Base-by-base conservation (phyloP, 1,139 yeast genomes). In the Debaryomyces coudertii region DNA sequence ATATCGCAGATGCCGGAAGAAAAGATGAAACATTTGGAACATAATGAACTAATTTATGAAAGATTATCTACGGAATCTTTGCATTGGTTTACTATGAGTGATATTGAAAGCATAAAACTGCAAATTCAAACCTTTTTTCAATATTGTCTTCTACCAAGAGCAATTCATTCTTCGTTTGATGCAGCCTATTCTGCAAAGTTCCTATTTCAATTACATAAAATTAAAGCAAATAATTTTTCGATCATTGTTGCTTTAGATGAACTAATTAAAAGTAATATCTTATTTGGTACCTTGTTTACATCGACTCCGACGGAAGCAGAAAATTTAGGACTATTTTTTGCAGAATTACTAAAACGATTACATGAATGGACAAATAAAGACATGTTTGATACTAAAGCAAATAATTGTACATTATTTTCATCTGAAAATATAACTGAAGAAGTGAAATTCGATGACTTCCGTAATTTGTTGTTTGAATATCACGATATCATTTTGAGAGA, bases 231-330 rank as follows among this genome's bases (percentile, higher is more conserved):
- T 1, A 70, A 77, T 35, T 83, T 75, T 56, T 72, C 80, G 2
- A 55, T 83, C 7, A 45, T 76, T 7, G 55, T 53, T 1, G 54
- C 83, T 1, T 65, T 86, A 43, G 75, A 81, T 43, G 64, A 65
- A 33, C 66, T 90, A 31, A 74, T 90, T 46, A 64, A 71, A 1
- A 71, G 71, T 5, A 71, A 77, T 4, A 66, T 85, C 12, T 62
- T 87, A 23, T 76, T 77, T 48, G 81, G 85, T 2, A 76, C 89
- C 0, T 61, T 90, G 15, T 85, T 81, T 56, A 82, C 95, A 1
- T 79, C 84, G 43, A 87, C 97, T 0, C 79, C 90, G 1, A 65
- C 76, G 6, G 97, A 92, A 60, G 84, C 96, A 0, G 96, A 90
- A 57, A 87, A 88, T 60, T 62, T 90, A 37, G 97, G 97, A 1